Base-by-base conservation (phyloP, 345 rosid species). In the Brassica juncea region DNA sequence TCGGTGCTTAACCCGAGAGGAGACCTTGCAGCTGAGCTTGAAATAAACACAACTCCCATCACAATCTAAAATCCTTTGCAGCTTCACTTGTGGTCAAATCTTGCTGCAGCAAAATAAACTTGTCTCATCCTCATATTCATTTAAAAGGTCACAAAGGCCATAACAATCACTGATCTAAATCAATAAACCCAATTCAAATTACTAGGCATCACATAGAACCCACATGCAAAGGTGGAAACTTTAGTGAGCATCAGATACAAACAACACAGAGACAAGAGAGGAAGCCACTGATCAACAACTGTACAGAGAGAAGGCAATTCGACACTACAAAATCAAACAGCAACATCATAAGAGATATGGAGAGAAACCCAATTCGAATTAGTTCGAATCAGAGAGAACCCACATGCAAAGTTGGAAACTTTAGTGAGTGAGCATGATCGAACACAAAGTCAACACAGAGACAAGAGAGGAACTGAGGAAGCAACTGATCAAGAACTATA, bases 41-140 rank as follows among this genome's bases (percentile, higher is more conserved):
- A 91, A 70, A 91, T 77, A 68, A 88, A 85, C 68, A 94, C 89
- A 82, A 91, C 94, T 89, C 93, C 99, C 99, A 94, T 94, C 60
- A 83, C 91, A 76, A 86, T 82, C 55, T 47, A 47, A 47, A 79
- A 47, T 14, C 75, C 79, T 81, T 39, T 75, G 3, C 6, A 62
- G 5, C 61, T 25, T 28, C 59, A 28, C 71, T 74, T 21, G 27
- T 31, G 30, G 19, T 59, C 58, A 52, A 5, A 2, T 28, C 25
- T 2, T 2, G 4, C 68, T 68, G 71, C 77, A 81, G 8, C 27
- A 59, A n/a, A n/a, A 74, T 7, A 61, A 12, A 76, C 68, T 1
- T 42, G n/a, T 42, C 49, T 11, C 23, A 19, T 35, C 4, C 73
- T 32, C 84, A 66, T 7, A 4, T 10, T 25, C 73, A 57, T 14